Evolutionary conservation across 352 stramenopile genomes (phyloP).

Genomic region (Pythium rhizo-oryzae): DNA sequence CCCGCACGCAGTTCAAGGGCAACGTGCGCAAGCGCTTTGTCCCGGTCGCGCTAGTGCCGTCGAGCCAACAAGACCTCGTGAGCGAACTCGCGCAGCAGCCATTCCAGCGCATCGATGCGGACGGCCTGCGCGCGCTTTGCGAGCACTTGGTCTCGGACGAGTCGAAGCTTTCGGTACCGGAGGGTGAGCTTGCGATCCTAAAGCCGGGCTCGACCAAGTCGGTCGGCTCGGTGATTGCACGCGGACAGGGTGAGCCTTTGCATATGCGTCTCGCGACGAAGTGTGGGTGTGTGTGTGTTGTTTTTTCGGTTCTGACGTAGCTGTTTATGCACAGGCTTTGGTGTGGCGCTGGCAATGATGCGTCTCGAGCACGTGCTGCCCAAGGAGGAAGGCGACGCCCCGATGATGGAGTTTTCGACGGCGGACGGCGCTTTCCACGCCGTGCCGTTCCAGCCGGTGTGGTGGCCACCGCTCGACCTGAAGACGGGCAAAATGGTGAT

Average conservation of each 20-base stretch:
- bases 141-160: conserved; percentile 46
- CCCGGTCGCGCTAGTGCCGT: conserved; percentile 69
- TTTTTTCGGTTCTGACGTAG: background rate
- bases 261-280: background rate
- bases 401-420: conserved; percentile 64
- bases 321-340: conserved; percentile 33
- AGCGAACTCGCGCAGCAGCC: conserved; percentile 49
- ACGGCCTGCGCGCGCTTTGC: conserved; percentile 41
- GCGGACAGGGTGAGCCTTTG: conserved; percentile 34
- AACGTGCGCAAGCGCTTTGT: conserved; percentile 86
- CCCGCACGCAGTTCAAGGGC: conserved; percentile 93
- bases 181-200: conserved; percentile 55
- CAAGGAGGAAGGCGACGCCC: conserved; percentile 42
- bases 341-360: conserved; percentile 73
- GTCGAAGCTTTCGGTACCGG: conserved; percentile 23
- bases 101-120: conserved; percentile 61
- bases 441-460: conserved; percentile 72
- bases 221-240: conserved; percentile 53
- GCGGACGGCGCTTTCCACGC: conserved; percentile 66
- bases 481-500: conserved; percentile 79
- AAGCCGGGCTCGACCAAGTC: conserved; percentile 59
- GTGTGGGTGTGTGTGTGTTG: background rate
- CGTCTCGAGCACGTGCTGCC: conserved; percentile 66
- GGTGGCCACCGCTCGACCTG: conserved; percentile 73
- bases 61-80: conserved; percentile 49